These are phyloP conservation scores for Mucor racemosus DNA, from an alignment of 371 early-diverging fungal species.

Conservation along the genomic window DNA sequence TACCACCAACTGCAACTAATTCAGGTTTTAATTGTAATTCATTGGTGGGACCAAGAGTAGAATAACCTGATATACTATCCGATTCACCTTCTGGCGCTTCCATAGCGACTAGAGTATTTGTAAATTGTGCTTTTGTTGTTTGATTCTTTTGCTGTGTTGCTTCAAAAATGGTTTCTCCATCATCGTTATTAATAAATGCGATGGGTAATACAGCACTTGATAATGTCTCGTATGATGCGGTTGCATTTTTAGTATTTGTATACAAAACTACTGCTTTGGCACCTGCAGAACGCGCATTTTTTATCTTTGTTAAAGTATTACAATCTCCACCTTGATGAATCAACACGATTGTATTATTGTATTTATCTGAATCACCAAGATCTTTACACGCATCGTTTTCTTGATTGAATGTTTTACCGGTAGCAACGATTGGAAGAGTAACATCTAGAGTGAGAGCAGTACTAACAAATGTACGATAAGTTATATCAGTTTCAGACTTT, in stretches of 20 bases:
- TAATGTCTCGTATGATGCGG: conserved; percentile 10
- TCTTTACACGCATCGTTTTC: conserved; percentile 20
- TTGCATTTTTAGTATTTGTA: conserved; percentile 22
- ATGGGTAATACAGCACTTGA: conserved; percentile 33
- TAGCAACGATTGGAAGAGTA: conserved; percentile 11
- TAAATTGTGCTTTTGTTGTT: conserved; percentile 21
- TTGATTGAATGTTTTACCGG: conserved; percentile 19
- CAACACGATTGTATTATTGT: conserved; percentile 35
- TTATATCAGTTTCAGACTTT: conserved; percentile 2
- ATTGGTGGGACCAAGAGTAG: conserved; percentile 52
- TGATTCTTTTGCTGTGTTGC: conserved; percentile 4
- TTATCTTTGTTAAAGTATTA: conserved; percentile 43
- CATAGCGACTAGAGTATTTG: conserved; percentile 25
- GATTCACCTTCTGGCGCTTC: conserved; percentile 15
- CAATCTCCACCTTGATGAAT: conserved; percentile 54
- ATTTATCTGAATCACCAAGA: conserved; percentile 1
- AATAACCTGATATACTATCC: conserved; percentile 37
- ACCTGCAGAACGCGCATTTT: conserved; percentile 46
- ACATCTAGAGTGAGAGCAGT: conserved; percentile 7
- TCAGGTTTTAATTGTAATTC: conserved; percentile 61
- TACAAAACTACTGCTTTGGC: conserved; percentile 57
- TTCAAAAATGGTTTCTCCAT: conserved; percentile 22
- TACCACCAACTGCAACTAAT: conserved; percentile 68
- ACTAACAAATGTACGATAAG: conserved; percentile 33
- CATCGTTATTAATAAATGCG: conserved; percentile 40